A percentile compares a stretch with the other conserved stretches of the same genome.
These are phyloP conservation scores for Eruca vesicaria DNA, from an alignment of 441 rosid species.

Conservation along the genomic window DNA sequence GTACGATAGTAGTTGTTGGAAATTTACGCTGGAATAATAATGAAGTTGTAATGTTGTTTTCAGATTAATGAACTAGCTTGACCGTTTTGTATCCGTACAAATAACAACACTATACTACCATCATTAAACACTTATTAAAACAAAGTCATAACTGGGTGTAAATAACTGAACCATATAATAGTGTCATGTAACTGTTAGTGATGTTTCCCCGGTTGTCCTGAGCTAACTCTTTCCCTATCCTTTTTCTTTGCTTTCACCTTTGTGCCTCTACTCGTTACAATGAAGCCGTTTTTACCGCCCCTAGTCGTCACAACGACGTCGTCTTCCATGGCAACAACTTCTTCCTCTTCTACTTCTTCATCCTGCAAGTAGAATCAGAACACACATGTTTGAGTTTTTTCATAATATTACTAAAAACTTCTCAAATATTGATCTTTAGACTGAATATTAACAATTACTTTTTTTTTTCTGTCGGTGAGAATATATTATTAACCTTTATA, in stretches of 20 bases:
- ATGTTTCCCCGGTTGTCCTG: background rate
- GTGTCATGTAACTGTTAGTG: slow-evolving; percentile 3
- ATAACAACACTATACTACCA: background rate
- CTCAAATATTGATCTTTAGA: no score
- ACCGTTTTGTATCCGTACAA: background rate
- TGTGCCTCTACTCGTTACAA: background rate
- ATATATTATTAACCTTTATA: no score
- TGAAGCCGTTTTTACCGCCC: background rate
- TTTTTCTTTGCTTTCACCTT: background rate
- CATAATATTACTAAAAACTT: no score
- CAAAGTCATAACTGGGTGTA: background rate
- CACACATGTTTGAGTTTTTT: background rate
- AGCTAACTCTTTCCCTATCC: background rate
- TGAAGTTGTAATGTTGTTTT: background rate
- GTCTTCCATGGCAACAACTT: background rate
- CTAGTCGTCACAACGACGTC: background rate
- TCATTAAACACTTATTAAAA: background rate
- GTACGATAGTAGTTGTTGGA: background rate
- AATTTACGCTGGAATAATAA: background rate
- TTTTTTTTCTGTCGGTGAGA: no score
- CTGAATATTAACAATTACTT: no score
- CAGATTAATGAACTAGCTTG: background rate
- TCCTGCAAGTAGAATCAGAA: background rate
- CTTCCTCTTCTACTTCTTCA: background rate
- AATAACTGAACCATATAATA: background rate